Conservation (phyloP, 192 early-diverging fungal species). For the Irineochytrium annulatum region DNA sequence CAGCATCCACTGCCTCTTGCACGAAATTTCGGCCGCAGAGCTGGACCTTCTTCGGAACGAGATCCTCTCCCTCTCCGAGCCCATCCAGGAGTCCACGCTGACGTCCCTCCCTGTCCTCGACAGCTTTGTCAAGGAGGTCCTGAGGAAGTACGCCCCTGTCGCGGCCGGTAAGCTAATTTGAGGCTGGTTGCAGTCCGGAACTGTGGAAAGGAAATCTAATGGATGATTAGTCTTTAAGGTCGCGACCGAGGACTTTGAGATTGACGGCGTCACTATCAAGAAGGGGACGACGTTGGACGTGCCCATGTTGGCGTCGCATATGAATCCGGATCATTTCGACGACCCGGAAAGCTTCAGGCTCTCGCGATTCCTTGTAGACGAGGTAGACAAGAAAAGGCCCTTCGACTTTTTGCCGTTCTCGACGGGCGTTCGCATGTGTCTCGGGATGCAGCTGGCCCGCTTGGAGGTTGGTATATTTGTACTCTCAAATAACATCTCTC, state of each 20-base stretch:
- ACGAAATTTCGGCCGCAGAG: conserved; percentile 5
- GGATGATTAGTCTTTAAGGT: not conserved
- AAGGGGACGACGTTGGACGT: not conserved
- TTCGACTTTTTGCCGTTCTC: conserved; percentile 13
- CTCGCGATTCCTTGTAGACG: conserved; percentile 9
- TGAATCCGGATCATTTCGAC: conserved; percentile 2
- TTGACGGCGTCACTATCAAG: not conserved
- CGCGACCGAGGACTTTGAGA: not conserved
- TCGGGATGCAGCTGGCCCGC: conserved; percentile 16
- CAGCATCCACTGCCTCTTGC: conserved; percentile 4
- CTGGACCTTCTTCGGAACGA: not conserved
- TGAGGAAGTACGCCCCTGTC: conserved; percentile 8
- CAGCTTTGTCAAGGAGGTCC: conserved; percentile 16
- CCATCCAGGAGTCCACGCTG: not conserved
- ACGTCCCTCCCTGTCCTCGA: conserved; percentile 13
- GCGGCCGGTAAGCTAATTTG: not conserved
- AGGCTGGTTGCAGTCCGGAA: not conserved
- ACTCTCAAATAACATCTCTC: too few species aligned
- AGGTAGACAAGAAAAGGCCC: not conserved
- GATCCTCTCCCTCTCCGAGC: not conserved
- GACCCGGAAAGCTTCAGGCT: conserved; percentile 7
- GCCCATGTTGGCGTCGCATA: not conserved
- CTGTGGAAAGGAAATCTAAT: not conserved
- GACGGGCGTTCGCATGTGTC: conserved; percentile 8
- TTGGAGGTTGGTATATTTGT: conserved; percentile 6